Evolutionary conservation across 352 stramenopile genomes (phyloP).

Genomic region (Bremia lactucae): DNA sequence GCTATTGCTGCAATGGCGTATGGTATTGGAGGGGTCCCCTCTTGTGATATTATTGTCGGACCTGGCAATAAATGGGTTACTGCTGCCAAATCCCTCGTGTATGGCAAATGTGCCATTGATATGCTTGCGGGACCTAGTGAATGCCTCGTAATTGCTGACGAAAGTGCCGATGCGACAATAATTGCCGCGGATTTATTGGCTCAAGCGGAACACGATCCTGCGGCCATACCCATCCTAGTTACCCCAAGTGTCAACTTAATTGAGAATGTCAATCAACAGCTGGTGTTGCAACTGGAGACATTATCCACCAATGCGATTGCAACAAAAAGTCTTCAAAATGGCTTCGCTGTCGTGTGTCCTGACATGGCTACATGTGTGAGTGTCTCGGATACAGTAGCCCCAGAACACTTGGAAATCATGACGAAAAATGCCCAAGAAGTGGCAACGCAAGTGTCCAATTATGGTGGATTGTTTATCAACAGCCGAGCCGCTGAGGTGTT

Average conservation of each 20-base stretch:
- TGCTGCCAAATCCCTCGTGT: constrained; percentile 95
- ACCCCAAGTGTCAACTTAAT: constrained; percentile 83
- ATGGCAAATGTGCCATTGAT: constrained; percentile 96
- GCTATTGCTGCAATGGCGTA: constrained; percentile 95
- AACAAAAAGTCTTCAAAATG: constrained; percentile 54
- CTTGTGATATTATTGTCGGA: constrained; percentile 97
- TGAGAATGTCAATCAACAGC: constrained; percentile 82
- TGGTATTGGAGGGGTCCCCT: constrained; percentile 83
- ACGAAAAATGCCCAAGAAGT: constrained; percentile 85
- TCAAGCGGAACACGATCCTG: constrained; percentile 95
- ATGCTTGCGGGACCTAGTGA: constrained; percentile 98
- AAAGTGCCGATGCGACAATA: constrained; percentile 56
- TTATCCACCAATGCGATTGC: constrained; percentile 57
- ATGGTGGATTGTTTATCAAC: constrained; percentile 92
- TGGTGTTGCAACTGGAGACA: constrained; percentile 63
- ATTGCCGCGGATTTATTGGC: constrained; percentile 73
- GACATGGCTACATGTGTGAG: constrained; percentile 62
- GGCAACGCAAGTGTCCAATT: constrained; percentile 63
- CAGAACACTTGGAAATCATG: constrained; percentile 86
- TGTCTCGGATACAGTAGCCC: constrained; percentile 80
- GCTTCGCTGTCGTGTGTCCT: constrained; percentile 68
- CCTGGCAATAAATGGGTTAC: constrained; percentile 99
- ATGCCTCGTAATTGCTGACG: constrained; percentile 96
- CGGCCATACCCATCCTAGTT: constrained; percentile 94
- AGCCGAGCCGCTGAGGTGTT: constrained; percentile 90